A percentile compares a stretch with the other conserved stretches of the same genome.
These are phyloP conservation scores for Zymoseptoria pseudotritici DNA, from an alignment of 2,329 filamentous ascomycete species.

Conservation along the genomic window DNA sequence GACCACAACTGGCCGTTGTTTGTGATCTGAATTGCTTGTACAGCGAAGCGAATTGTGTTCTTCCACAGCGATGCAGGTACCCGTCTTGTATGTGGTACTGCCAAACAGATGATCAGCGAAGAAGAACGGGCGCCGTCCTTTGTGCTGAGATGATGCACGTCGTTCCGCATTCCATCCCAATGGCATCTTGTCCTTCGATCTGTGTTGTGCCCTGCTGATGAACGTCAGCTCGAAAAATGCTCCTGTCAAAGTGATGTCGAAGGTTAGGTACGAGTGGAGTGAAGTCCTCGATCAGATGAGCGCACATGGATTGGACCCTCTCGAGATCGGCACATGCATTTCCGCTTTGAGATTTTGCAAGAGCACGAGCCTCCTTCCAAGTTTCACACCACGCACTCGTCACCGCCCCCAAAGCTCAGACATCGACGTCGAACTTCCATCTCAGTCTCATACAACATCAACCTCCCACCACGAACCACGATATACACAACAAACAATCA, in stretches of 20 bases:
- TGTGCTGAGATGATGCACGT: neutral
- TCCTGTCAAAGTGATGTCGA: neutral
- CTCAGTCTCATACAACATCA: neutral
- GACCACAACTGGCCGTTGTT: neutral
- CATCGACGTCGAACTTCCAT: neutral
- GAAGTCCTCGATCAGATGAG: neutral
- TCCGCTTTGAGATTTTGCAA: neutral
- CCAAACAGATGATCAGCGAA: neutral
- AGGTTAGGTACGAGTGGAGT: neutral
- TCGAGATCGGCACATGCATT: neutral
- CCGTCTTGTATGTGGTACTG: neutral
- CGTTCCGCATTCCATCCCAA: neutral
- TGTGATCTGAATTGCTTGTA: neutral
- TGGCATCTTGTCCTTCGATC: neutral
- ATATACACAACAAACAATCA: neutral
- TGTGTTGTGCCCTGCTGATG: neutral
- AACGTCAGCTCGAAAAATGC: neutral
- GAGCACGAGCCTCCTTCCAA: neutral
- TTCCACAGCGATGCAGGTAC: neutral
- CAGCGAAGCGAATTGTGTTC: neutral
- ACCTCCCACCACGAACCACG: neutral
- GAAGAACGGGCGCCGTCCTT: neutral
- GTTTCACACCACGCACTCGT: neutral
- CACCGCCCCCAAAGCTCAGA: neutral
- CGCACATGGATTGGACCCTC: neutral